A percentile compares a stretch with the other conserved stretches of the same genome.
These are phyloP conservation scores for Neobulgaria alba DNA, from an alignment of 2,329 filamentous ascomycete species.

Conservation along the genomic window DNA sequence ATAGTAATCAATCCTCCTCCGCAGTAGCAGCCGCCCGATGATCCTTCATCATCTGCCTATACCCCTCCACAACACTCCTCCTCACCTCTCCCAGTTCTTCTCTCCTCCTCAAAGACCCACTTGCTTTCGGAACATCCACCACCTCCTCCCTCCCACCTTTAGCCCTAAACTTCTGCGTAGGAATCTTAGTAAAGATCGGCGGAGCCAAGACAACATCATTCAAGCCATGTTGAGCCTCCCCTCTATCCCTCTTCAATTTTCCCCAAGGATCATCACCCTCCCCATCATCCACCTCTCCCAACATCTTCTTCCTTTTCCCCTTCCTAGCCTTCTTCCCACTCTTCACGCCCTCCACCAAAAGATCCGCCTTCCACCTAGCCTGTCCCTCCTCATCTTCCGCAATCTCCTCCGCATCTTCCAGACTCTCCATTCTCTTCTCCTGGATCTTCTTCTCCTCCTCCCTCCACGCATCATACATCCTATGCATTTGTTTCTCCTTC, in stretches of 20 bases:
- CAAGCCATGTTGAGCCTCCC: conserved; percentile 29
- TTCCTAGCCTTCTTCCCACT: conserved; percentile 20
- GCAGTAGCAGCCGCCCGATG: conserved; percentile 19
- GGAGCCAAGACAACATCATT: conserved; percentile 29
- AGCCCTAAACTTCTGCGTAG: conserved; percentile 33
- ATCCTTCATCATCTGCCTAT: conserved; percentile 60
- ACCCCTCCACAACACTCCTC: conserved; percentile 63
- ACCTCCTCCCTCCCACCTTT: conserved; percentile 58
- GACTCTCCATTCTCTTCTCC: conserved; percentile 23
- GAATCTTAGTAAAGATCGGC: conserved; percentile 25
- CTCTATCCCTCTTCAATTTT: conserved; percentile 22
- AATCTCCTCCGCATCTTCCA: conserved; percentile 27
- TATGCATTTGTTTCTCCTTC: conserved; percentile 77
- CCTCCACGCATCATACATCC: conserved; percentile 69
- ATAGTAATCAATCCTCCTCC: no score
- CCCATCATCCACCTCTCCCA: conserved; percentile 36
- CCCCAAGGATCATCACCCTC: conserved; percentile 30
- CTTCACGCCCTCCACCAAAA: conserved; percentile 41
- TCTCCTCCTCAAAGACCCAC: conserved; percentile 62
- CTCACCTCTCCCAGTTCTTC: conserved; percentile 66
- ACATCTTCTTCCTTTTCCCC: conserved; percentile 26
- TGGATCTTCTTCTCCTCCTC: conserved; percentile 51
- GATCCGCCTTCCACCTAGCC: conserved; percentile 51
- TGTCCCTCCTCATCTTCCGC: conserved; percentile 25
- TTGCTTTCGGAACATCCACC: conserved; percentile 57